Evolutionary conservation across 1,284 basidiomycete species (phyloP), one percentile per base, ranked within the genome.

Genomic region (Singerocomus rubriflavus): DNA sequence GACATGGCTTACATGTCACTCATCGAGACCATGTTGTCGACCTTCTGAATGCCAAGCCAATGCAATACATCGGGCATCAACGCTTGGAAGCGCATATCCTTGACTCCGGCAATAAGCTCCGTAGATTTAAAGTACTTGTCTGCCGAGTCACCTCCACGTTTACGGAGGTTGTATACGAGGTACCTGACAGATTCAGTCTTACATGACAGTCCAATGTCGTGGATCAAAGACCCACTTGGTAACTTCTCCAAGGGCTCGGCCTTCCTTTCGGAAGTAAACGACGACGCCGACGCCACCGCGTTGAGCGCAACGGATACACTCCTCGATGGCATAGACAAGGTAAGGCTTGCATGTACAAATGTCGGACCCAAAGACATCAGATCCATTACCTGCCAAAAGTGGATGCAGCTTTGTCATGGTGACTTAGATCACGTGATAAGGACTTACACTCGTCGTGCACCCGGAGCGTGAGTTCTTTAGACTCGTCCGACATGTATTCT

Each of bases 341-440:
- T 98, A 96, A 0, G 91, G 94, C 64, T 93, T 91, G 76, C 94
- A 97, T 0, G 94, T 97, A 69, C 94, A 98, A 58, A 95, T 93
- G 59, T 96, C 93, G 2, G 89, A 93, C 14, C 92, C 93, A 64
- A 93, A 93, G 39, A 92, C 88, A 64, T 92, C 88, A 10, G 88
- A 91, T 11, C 88, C 88, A 61, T 91, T 91, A 61, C 85, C 84
- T 85, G 55, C 26, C 46, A 6, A 16, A 34, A 21, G 4, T 33
- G 2, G 52, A 25, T 12, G 35, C 54, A 37, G 44, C 17, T 35
- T 10, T 2, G 33, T 47, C 16, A 46, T n/a, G 30, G 26, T 5
- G 17, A 14, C 5, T 2, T 7, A 35, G 9, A 50, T 37, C 39
- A 51, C 21, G 49, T 47, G 25, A 70, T 70, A 6, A 69, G 59